Conservation (phyloP, 768 basidiomycete genomes). For the Tricholoma terreum region DNA sequence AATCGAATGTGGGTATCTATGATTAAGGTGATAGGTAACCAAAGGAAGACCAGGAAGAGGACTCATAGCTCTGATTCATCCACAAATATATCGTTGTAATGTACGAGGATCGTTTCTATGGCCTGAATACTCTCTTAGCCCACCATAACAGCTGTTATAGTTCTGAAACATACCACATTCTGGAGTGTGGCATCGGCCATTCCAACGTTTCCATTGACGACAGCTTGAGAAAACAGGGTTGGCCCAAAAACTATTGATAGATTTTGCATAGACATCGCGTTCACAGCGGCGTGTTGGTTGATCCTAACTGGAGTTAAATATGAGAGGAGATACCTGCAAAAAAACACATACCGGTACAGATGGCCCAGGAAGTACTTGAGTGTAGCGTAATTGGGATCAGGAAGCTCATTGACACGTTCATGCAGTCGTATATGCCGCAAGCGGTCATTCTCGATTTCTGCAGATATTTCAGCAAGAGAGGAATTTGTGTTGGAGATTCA, state of each 20-base stretch:
- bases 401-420: constrained; percentile 95
- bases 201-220: constrained; percentile 49
- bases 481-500: constrained; percentile 9
- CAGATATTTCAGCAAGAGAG: constrained; percentile 1
- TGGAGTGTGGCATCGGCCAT: constrained; percentile 73
- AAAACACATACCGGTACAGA: constrained; percentile 71
- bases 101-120: constrained; percentile 91
- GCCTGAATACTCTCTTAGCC: constrained; percentile 49
- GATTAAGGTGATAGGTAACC: neutral
- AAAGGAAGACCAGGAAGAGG: neutral
- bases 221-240: constrained; percentile 83
- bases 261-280: constrained; percentile 92
- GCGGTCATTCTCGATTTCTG: constrained; percentile 91
- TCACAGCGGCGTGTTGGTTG: constrained; percentile 67
- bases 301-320: constrained; percentile 46
- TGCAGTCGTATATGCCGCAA: constrained; percentile 94
- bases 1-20: neutral
- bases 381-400: constrained; percentile 98
- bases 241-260: constrained; percentile 97
- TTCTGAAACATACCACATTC: constrained; percentile 52
- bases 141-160: constrained; percentile 1
- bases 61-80: constrained; percentile 63
- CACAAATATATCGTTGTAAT: constrained; percentile 95
- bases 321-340: neutral
- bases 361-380: constrained; percentile 95